Conservation (phyloP, 1,139 yeast genomes). For the Nakaseomyces nivariensis region DNA sequence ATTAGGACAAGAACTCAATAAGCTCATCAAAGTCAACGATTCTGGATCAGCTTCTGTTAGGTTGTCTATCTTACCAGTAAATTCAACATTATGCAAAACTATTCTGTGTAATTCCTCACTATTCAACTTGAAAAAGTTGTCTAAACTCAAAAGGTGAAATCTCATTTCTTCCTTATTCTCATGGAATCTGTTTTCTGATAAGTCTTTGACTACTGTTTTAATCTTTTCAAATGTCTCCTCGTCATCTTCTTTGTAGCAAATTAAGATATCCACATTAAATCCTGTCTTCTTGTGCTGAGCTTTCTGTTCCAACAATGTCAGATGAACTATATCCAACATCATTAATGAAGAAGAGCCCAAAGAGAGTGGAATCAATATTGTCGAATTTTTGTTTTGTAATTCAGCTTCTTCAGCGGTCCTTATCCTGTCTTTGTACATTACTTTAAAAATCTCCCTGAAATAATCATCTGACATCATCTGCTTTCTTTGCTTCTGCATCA, state of each 20-base stretch:
- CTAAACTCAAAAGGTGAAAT: constrained; percentile 34
- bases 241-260: constrained; percentile 16
- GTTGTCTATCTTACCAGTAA: constrained; percentile 5
- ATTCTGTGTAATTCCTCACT: constrained; percentile 9
- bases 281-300: constrained; percentile 53
- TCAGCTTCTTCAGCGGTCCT: constrained; percentile 23
- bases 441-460: constrained; percentile 53
- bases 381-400: constrained; percentile 24
- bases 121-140: constrained; percentile 28
- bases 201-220: constrained; percentile 15
- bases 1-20: constrained; percentile 32
- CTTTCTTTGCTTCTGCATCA: constrained; percentile 71
- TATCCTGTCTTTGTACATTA: constrained; percentile 30
- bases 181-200: constrained; percentile 16
- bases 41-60: not conserved
- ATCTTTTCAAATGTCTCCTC: constrained; percentile 9
- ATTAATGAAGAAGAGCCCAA: constrained; percentile 61
- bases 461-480: constrained; percentile 65
- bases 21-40: constrained; percentile 7
- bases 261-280: constrained; percentile 47
- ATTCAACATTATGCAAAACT: constrained; percentile 12
- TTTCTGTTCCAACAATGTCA: constrained; percentile 52
- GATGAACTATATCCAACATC: constrained; percentile 54
- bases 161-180: constrained; percentile 21
- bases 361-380: constrained; percentile 51